Evolutionary conservation across 176 grass and related monocot genomes (phyloP), one percentile per base, ranked within the genome.

Genomic region (Hyparrhenia diplandra): DNA sequence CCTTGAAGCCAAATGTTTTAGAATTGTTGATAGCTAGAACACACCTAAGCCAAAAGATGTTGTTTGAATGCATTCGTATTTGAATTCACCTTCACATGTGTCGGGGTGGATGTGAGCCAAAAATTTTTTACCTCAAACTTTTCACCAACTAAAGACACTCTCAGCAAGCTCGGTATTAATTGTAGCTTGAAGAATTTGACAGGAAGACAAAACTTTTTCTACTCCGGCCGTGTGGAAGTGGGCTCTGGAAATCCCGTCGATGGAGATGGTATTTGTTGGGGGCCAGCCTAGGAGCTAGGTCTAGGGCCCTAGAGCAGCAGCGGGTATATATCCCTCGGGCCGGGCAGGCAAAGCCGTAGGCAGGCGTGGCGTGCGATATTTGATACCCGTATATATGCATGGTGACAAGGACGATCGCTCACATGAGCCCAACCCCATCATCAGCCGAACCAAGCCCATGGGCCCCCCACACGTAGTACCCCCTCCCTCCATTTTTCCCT

Each of bases 321-420:
- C 21, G 37, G 40, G 87, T 64, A 71, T 78, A 41, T 55, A 35
- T 60, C 55, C 49, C 29, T 82, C 40, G 63, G n/a, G n/a, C n/a
- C n/a, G n/a, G 49, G 68, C 35, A 68, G 71, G 79, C 46, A 49
- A 74, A 35, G 68, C 46, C 69, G 59, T 62, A 73, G 65, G 86
- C 86, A 82, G 69, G 87, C 54, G 31, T 79, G 78, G 72, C 49
- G 86, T 84, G 80, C 77, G 79, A 83, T 77, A 74, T 82, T 83
- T 86, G 83, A 90, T 90, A 47, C 74, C 78, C 55, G 55, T 13
- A 28, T 25, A 62, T 82, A 55, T 69, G 55, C 43, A 32, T 80
- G 77, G 74, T 85, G 86, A 88, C 82, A 85, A 88, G 85, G 85
- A 91, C 89, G 54, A 77, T 80, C 30, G 89, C 82, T 91, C 89